Conservation (phyloP, 2,329 filamentous ascomycete genomes). For the Aspergillus amoenus region DNA sequence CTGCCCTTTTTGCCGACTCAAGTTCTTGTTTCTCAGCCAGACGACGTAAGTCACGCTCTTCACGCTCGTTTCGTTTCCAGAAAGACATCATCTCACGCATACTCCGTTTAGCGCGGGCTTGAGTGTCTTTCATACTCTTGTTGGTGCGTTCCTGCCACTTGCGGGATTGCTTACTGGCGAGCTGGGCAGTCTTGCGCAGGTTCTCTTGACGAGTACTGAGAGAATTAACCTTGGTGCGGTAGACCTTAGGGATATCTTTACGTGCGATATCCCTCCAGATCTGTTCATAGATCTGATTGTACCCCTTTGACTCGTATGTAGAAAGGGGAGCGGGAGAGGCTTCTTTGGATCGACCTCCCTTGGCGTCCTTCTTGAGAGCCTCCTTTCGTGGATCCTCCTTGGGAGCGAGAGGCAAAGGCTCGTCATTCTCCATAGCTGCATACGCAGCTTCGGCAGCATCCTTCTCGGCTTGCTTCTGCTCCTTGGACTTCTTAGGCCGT, state of each 20-base stretch:
- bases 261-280: conserved; percentile 94
- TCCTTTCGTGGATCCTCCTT: conserved; percentile 55
- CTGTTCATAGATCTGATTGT: conserved; percentile 95
- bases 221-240: conserved; percentile 81
- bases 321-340: conserved; percentile 54
- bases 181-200: conserved; percentile 92
- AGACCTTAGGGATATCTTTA: conserved; percentile 91
- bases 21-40: conserved; percentile 93
- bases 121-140: conserved; percentile 97
- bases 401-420: conserved; percentile 52
- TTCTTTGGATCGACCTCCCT: conserved; percentile 42
- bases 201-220: conserved; percentile 89
- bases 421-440: conserved; percentile 59
- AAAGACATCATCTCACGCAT: conserved; percentile 99
- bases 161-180: conserved; percentile 95
- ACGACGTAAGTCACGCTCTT: conserved; percentile 92
- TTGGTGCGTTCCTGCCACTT: conserved; percentile 97
- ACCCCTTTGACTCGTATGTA: conserved; percentile 82
- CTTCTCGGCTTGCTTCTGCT: conserved; percentile 68
- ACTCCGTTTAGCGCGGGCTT: conserved; percentile 92
- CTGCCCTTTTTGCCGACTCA: conserved; percentile 92
- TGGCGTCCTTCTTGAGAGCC: conserved; percentile 45
- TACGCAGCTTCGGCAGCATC: conserved; percentile 83
- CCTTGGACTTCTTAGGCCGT: conserved; percentile 83
- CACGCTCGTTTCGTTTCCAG: conserved; percentile 98